Conservation (phyloP, 2,329 filamentous ascomycete genomes). For the Trichoderma citrinoviride region DNA sequence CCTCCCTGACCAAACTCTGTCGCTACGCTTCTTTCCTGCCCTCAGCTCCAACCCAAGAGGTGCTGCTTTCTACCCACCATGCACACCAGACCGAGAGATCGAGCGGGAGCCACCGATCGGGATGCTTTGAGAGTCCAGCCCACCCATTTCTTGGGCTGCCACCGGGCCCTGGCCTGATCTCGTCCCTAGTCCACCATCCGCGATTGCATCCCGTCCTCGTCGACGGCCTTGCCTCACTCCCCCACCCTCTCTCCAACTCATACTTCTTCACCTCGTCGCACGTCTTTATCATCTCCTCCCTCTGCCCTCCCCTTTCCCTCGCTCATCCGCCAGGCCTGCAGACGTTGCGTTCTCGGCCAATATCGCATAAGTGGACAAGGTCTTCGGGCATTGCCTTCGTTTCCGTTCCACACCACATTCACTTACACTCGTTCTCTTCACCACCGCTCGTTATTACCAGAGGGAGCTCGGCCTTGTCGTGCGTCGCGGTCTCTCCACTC, state of each 20-base stretch:
- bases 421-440: conserved; percentile 21
- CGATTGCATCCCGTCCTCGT: conserved; percentile 16
- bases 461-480: not conserved
- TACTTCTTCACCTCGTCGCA: conserved; percentile 17
- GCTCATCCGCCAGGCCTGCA: not conserved
- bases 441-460: not conserved
- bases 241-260: conserved; percentile 4
- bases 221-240: conserved; percentile 13
- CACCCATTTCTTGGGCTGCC: conserved; percentile 12
- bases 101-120: conserved; percentile 24
- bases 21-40: not conserved
- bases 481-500: not conserved
- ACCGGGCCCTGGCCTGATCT: conserved; percentile 12
- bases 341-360: conserved; percentile 8
- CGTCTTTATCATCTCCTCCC: conserved; percentile 19
- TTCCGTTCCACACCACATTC: conserved; percentile 18
- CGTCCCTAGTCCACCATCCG: conserved; percentile 5
- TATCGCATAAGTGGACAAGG: conserved; percentile 12
- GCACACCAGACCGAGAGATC: conserved; percentile 23
- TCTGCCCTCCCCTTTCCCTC: not conserved
- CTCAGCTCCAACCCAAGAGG: conserved; percentile 2
- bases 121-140: conserved; percentile 5
- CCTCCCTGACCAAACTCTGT: conserved; percentile 8
- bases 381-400: conserved; percentile 12
- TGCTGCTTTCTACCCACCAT: conserved; percentile 7